A percentile compares a stretch with the other conserved stretches of the same genome.
These are phyloP conservation scores for Candida morakotiae DNA, from an alignment of 805 yeast species.

Conservation along the genomic window DNA sequence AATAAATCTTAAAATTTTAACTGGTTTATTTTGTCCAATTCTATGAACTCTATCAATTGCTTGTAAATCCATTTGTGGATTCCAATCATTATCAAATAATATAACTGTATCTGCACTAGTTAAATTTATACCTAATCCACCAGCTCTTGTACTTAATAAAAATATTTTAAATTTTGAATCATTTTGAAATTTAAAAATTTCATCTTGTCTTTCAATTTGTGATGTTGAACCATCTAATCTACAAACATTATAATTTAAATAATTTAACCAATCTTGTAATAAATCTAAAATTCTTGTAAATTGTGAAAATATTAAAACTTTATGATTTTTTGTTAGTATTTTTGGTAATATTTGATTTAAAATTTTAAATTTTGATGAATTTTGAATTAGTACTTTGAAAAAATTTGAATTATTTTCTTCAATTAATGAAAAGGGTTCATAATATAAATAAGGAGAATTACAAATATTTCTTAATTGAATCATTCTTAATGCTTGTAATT, in stretches of 20 bases:
- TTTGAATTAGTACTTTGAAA: constrained; percentile 30
- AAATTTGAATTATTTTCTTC: constrained; percentile 29
- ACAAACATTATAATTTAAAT: constrained; percentile 42
- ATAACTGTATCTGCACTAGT: constrained; percentile 87
- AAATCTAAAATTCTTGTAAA: constrained; percentile 82
- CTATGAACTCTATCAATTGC: constrained; percentile 96
- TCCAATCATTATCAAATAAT: constrained; percentile 92
- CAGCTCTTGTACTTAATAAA: constrained; percentile 85
- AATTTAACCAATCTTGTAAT: constrained; percentile 67
- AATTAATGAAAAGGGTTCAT: constrained; percentile 63
- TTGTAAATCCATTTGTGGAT: constrained; percentile 93
- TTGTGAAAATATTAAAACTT: constrained; percentile 80
- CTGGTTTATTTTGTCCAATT: constrained; percentile 86
- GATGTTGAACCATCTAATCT: constrained; percentile 75
- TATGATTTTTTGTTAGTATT: constrained; percentile 52
- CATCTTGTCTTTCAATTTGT: constrained; percentile 61
- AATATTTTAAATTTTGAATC: constrained; percentile 45
- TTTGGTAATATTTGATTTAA: constrained; percentile 58
- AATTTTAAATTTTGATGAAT: constrained; percentile 71
- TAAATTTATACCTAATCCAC: constrained; percentile 88
- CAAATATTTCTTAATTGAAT: constrained; percentile 86
- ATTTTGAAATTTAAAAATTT: constrained; percentile 50
- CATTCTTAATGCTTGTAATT: constrained; percentile 54
- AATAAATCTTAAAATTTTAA: constrained; percentile 73
- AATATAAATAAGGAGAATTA: constrained; percentile 80